Conservation (phyloP, 2,329 filamentous ascomycete species). For the Nemania sp. region DNA sequence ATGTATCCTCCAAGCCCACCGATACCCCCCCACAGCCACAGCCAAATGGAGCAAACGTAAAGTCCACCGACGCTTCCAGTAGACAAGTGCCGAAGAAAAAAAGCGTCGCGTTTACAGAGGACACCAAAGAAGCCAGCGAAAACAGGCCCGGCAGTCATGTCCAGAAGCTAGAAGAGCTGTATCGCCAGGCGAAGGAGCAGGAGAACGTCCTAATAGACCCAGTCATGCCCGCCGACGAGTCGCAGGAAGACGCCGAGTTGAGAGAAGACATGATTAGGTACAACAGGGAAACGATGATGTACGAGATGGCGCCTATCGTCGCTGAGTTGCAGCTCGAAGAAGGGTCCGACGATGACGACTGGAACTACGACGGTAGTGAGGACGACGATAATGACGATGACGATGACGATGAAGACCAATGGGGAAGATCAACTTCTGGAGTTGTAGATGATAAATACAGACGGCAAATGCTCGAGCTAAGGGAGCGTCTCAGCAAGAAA, state of each 20-base stretch:
- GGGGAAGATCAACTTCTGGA: conserved; percentile 71
- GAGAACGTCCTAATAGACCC: conserved; percentile 54
- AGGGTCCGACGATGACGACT: conserved; percentile 59
- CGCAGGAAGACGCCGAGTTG: conserved; percentile 76
- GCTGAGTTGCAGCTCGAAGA: conserved; percentile 88
- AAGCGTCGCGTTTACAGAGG: conserved; percentile 65
- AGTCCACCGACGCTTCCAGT: conserved; percentile 11
- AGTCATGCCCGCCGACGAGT: conserved; percentile 74
- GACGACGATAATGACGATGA: conserved; percentile 56
- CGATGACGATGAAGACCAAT: conserved; percentile 68
- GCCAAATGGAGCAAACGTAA: conserved; percentile 3
- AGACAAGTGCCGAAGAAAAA: conserved; percentile 46
- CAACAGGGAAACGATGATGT: conserved; percentile 60
- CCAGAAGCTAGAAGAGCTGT: conserved; percentile 58
- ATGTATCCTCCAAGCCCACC: conserved; percentile 6
- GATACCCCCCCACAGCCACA: not conserved
- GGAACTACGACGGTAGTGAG: conserved; percentile 42
- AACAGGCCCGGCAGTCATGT: conserved; percentile 47
- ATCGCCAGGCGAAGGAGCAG: conserved; percentile 60
- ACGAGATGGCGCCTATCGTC: conserved; percentile 88
- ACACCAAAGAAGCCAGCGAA: conserved; percentile 56
- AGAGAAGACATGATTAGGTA: conserved; percentile 91
- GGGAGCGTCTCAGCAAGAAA: conserved; percentile 63
- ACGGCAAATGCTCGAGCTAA: conserved; percentile 81
- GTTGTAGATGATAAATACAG: conserved; percentile 76